These are phyloP conservation scores for Alternaria alternata DNA, from an alignment of 2,329 filamentous ascomycete genomes.

Conservation along the genomic window DNA sequence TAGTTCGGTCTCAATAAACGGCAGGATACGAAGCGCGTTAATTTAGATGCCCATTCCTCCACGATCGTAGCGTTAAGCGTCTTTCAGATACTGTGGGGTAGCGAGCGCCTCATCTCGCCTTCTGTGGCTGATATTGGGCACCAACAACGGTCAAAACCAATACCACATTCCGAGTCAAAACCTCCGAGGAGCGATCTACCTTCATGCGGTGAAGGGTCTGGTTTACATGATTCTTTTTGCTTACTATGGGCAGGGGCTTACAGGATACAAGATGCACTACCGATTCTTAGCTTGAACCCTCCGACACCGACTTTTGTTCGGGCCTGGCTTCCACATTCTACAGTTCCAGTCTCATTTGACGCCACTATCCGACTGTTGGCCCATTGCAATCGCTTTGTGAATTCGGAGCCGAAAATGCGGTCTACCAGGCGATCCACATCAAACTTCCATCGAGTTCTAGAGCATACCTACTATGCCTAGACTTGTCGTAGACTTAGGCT, in stretches of 20 bases:
- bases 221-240: neutral
- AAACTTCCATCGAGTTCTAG: neutral
- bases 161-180: neutral
- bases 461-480: neutral
- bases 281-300: neutral
- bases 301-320: neutral
- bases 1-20: neutral
- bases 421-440: neutral
- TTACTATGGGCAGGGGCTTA: neutral
- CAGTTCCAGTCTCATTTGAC: neutral
- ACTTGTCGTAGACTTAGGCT: neutral
- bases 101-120: neutral
- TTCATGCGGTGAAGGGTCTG: neutral
- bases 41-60: neutral
- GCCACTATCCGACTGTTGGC: neutral
- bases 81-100: neutral
- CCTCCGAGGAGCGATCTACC: neutral
- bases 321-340: neutral
- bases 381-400: neutral
- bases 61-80: neutral
- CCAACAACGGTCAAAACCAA: neutral
- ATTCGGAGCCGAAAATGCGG: neutral
- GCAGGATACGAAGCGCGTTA: neutral
- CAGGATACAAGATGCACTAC: neutral
- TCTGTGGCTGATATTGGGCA: neutral